phyloP scores from a whole-genome alignment of 805 yeast species.

The Yamadazyma scolyti region DNA sequence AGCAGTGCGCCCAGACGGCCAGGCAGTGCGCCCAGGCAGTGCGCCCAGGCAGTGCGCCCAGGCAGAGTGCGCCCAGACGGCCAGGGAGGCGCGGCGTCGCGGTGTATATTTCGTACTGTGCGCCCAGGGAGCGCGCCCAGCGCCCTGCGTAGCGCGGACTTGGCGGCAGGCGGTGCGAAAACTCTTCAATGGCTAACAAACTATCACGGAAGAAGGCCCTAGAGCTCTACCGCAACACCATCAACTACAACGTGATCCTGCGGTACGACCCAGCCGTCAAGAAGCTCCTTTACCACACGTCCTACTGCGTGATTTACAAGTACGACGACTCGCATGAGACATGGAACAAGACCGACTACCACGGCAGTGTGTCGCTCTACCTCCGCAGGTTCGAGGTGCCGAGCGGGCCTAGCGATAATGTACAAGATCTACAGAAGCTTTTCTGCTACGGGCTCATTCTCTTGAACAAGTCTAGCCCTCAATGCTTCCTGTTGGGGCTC shows the following conservation, averaged over 20 bases:
- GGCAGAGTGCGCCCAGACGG: too few species aligned
- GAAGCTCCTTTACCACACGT: slow-evolving; percentile 62
- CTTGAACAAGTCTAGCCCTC: slow-evolving; percentile 64
- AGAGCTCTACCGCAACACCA: slow-evolving; percentile 62
- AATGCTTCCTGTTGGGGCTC: slow-evolving; percentile 69
- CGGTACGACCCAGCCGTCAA: slow-evolving; percentile 72
- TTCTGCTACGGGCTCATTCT: slow-evolving; percentile 69
- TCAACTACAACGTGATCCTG: slow-evolving; percentile 72
- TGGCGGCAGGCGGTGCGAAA: too few species aligned
- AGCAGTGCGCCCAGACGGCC: too few species aligned
- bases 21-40: too few species aligned
- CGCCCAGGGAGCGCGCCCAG: too few species aligned
- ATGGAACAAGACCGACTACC: slow-evolving; percentile 69
- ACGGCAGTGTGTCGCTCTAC: slow-evolving; percentile 68
- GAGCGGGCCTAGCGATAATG: slow-evolving; percentile 10
- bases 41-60: too few species aligned
- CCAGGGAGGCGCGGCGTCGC: too few species aligned
- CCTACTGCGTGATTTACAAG: slow-evolving; percentile 69
- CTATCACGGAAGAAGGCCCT: slow-evolving; percentile 44
- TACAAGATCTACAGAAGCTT: slow-evolving; percentile 36
- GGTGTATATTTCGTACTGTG: too few species aligned
- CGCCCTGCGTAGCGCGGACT: too few species aligned
- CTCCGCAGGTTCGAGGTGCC: slow-evolving; percentile 43
- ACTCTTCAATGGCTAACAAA: too few species aligned
- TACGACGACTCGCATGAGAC: slow-evolving; percentile 54